Evolutionary conservation across 1,284 basidiomycete genomes (phyloP).

Genomic region (Leccinum brunneo-olivaceum): DNA sequence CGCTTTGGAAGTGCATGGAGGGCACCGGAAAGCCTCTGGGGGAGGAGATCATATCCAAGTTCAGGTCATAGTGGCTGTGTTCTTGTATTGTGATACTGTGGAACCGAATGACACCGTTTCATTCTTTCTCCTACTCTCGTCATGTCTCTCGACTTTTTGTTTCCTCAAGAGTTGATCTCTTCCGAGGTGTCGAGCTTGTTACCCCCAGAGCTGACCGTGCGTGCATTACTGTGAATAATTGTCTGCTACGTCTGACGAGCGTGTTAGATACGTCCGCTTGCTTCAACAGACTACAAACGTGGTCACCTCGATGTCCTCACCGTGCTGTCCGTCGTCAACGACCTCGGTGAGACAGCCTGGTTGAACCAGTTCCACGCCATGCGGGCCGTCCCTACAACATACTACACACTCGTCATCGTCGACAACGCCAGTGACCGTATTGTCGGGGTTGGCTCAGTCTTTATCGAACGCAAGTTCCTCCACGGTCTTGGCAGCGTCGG

Average conservation of each 20-base stretch:
- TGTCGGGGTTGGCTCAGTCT: slow-evolving; percentile 79
- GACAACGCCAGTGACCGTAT: slow-evolving; percentile 71
- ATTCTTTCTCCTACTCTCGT: too few relatives aligned
- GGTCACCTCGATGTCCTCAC: slow-evolving; percentile 81
- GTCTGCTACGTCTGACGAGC: neutral
- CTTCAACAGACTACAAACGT: slow-evolving; percentile 78
- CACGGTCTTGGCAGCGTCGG: slow-evolving; percentile 77
- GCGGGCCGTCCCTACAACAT: slow-evolving; percentile 52
- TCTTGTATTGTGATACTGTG: too few relatives aligned
- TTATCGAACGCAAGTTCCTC: slow-evolving; percentile 92
- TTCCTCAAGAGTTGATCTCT: slow-evolving; percentile 63
- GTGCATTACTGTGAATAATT: neutral
- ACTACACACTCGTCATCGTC: slow-evolving; percentile 84
- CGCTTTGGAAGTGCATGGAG: slow-evolving; percentile 21
- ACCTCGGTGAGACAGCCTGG: slow-evolving; percentile 70
- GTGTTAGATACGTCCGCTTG: slow-evolving; percentile 88
- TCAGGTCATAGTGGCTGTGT: slow-evolving; percentile 6
- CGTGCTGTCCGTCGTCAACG: slow-evolving; percentile 74
- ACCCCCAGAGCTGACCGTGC: slow-evolving; percentile 40
- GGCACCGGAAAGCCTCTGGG: slow-evolving; percentile 19
- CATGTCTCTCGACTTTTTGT: slow-evolving; percentile 74
- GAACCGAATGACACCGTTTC: too few relatives aligned
- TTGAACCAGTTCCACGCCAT: slow-evolving; percentile 60
- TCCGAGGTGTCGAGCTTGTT: slow-evolving; percentile 50
- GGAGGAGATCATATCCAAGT: slow-evolving; percentile 20